Conservation (phyloP, 164 flowering plant species). For the Vitis labrusca region DNA sequence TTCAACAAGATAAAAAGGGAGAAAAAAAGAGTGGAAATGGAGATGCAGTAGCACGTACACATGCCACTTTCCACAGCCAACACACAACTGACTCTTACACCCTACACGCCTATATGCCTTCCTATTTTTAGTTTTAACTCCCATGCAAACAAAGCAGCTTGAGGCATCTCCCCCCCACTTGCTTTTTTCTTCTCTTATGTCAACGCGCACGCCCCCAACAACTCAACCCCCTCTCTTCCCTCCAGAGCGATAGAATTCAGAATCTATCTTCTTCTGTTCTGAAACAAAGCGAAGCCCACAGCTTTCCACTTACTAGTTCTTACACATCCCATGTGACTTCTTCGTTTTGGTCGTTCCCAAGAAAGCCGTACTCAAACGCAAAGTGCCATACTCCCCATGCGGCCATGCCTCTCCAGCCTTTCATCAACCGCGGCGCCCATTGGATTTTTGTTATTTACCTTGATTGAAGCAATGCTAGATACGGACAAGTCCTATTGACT, state of each 20-base stretch:
- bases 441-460: not conserved
- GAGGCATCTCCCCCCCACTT: too few relatives aligned
- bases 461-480: too few relatives aligned
- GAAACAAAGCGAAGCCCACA: not conserved
- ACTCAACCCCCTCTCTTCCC: not conserved
- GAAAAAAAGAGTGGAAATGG: conserved; percentile 18
- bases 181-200: not conserved
- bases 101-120: too few relatives aligned
- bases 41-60: conserved; percentile 23
- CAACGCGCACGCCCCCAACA: conserved; percentile 7
- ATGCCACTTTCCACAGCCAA: not conserved
- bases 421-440: not conserved
- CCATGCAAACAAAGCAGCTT: too few relatives aligned
- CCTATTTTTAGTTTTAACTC: too few relatives aligned
- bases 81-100: not conserved
- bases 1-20: not conserved
- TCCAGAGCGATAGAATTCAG: not conserved
- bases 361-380: conserved; percentile 4
- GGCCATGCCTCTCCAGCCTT: not conserved
- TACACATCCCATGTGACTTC: not conserved
- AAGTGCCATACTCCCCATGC: conserved; percentile 8
- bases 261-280: not conserved
- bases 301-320: not conserved
- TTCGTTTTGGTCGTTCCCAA: conserved; percentile 11
- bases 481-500: too few relatives aligned